phyloP scores from a whole-genome alignment of 2,329 filamentous ascomycete species.

The Colletotrichum melonis region DNA sequence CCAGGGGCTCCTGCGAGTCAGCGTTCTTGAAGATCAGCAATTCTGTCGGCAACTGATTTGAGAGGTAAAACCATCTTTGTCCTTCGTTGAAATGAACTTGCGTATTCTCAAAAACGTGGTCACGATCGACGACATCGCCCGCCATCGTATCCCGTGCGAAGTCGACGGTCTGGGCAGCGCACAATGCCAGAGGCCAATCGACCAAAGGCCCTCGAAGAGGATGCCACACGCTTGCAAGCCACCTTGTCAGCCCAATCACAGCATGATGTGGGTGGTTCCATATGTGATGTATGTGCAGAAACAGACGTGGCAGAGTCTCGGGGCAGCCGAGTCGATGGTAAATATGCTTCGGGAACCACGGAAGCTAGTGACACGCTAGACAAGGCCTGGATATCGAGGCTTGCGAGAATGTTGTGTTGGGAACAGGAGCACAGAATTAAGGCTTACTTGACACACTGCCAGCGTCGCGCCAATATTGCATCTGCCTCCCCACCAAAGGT shows the following conservation, averaged over 20 bases:
- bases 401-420: neutral
- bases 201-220: slow-evolving; percentile 37
- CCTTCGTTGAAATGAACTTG: slow-evolving; percentile 36
- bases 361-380: neutral
- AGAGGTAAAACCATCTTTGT: slow-evolving; percentile 39
- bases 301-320: neutral
- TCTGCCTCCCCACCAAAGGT: slow-evolving; percentile 7
- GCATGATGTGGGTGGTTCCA: neutral
- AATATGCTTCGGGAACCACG: neutral
- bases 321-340: neutral
- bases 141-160: slow-evolving; percentile 37
- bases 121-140: slow-evolving; percentile 38
- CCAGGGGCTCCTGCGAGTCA: slow-evolving; percentile 2
- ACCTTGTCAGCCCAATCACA: slow-evolving; percentile 38
- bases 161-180: slow-evolving; percentile 38
- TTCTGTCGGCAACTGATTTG: slow-evolving; percentile 36
- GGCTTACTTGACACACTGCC: slow-evolving; percentile 25
- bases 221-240: slow-evolving; percentile 38
- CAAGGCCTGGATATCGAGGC: neutral
- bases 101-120: slow-evolving; percentile 38
- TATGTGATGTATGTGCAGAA: neutral
- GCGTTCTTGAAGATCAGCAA: slow-evolving; percentile 37
- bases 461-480: neutral
- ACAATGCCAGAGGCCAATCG: slow-evolving; percentile 40
- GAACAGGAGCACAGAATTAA: slow-evolving; percentile 1